Percentiles rank a stretch among this genome's conserved stretches.
These are phyloP conservation scores for Geotrichum reessii DNA, from an alignment of 1,139 yeast genomes.

Conservation along the genomic window DNA sequence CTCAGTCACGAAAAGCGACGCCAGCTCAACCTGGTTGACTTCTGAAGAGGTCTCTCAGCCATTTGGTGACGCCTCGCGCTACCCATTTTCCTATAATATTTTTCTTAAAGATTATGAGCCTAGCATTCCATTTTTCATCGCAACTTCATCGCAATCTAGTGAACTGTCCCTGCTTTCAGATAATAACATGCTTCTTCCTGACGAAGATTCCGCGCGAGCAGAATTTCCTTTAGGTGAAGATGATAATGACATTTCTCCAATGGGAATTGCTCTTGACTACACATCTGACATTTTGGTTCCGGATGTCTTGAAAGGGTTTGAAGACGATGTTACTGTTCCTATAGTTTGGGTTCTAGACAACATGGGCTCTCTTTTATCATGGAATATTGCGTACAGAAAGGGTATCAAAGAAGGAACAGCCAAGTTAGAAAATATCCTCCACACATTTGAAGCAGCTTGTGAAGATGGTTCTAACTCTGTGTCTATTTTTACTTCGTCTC, in stretches of 20 bases:
- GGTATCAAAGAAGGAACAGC: slow-evolving; percentile 23
- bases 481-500: not conserved
- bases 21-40: slow-evolving; percentile 24
- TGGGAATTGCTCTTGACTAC: slow-evolving; percentile 63
- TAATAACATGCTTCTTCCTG: slow-evolving; percentile 39
- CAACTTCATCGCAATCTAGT: slow-evolving; percentile 59
- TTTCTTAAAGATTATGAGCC: slow-evolving; percentile 44
- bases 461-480: not conserved
- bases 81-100: slow-evolving; percentile 45
- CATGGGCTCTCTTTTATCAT: slow-evolving; percentile 54
- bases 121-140: slow-evolving; percentile 37
- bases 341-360: slow-evolving; percentile 56
- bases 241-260: slow-evolving; percentile 57
- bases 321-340: slow-evolving; percentile 51
- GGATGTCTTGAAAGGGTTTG: slow-evolving; percentile 56
- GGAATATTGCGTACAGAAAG: slow-evolving; percentile 50
- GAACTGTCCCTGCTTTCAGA: slow-evolving; percentile 48
- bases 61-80: slow-evolving; percentile 50
- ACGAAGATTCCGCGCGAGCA: slow-evolving; percentile 67
- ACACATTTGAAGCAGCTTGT: not conserved
- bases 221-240: slow-evolving; percentile 63
- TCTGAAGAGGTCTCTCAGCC: slow-evolving; percentile 54
- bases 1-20: slow-evolving; percentile 9
- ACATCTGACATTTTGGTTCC: slow-evolving; percentile 41
- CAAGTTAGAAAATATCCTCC: not conserved